A percentile compares a stretch with the other conserved stretches of the same genome.
Conservation (phyloP, 2,329 filamentous ascomycete species). For the Hypoxylon sp. region DNA sequence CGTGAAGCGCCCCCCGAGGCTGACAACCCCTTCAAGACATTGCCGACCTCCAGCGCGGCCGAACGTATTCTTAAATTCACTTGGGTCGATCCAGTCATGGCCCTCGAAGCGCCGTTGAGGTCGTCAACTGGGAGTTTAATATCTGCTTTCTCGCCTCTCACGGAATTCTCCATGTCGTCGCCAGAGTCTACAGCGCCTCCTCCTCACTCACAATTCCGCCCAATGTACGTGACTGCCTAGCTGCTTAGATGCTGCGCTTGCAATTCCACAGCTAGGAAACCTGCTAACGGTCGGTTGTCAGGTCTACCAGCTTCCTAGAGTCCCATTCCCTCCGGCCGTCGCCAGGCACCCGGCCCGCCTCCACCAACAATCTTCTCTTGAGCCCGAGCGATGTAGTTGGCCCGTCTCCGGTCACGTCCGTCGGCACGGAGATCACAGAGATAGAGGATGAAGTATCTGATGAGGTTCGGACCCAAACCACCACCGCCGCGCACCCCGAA, state of each 20-base stretch:
- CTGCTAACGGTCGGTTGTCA: slow-evolving; percentile 33
- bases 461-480: slow-evolving; percentile 61
- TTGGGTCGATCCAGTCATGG: slow-evolving; percentile 58
- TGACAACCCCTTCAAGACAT: slow-evolving; percentile 20
- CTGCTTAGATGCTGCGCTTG: slow-evolving; percentile 3
- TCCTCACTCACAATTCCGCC: slow-evolving; percentile 61
- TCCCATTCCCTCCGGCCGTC: slow-evolving; percentile 65
- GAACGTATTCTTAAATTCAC: slow-evolving; percentile 16
- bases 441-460: slow-evolving; percentile 82
- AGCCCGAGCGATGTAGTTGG: slow-evolving; percentile 78
- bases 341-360: slow-evolving; percentile 61
- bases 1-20: slow-evolving; percentile 38
- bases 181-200: slow-evolving; percentile 62
- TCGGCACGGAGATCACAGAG: slow-evolving; percentile 84
- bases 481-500: slow-evolving; percentile 52
- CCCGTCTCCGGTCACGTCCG: slow-evolving; percentile 86
- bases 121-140: slow-evolving; percentile 70
- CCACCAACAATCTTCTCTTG: slow-evolving; percentile 66
- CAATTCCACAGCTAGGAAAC: slow-evolving; percentile 2
- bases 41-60: slow-evolving; percentile 37
- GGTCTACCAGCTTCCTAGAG: slow-evolving; percentile 58
- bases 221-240: slow-evolving; percentile 59
- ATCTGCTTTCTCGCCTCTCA: slow-evolving; percentile 64
- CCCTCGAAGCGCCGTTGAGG: slow-evolving; percentile 71
- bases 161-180: slow-evolving; percentile 67